phyloP scores from a whole-genome alignment of 106 monocot species.

The Ottelia alismoides region DNA sequence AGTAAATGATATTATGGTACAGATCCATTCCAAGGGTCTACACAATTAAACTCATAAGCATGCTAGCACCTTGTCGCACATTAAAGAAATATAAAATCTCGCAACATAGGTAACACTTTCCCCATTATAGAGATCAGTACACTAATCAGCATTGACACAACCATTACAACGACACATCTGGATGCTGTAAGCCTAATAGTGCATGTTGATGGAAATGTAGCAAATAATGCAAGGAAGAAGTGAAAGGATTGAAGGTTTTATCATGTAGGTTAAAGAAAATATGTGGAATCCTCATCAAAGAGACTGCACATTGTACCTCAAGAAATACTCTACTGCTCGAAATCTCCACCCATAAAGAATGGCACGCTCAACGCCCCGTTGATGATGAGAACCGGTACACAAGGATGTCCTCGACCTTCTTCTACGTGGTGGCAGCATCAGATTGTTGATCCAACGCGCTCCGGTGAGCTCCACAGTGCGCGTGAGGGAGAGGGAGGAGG shows the following conservation, averaged over 20 bases:
- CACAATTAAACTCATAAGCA: conserved; percentile 85
- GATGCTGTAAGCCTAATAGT: conserved; percentile 90
- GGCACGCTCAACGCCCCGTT: no score
- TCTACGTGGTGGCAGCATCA: no score
- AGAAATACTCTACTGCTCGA: no score
- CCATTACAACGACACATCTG: conserved; percentile 85
- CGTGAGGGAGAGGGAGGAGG: no score
- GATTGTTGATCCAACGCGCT: no score
- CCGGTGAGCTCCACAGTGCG: no score
- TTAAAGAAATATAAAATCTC: conserved; percentile 49
- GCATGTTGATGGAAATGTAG: conserved; percentile 64
- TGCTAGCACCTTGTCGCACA: conserved; percentile 88
- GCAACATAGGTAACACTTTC: conserved; percentile 77
- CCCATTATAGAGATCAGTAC: conserved; percentile 75
- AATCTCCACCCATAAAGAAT: no score
- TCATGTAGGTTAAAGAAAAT: no score
- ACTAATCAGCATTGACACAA: conserved; percentile 55
- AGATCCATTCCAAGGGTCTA: conserved; percentile 67
- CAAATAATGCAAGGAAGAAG: conserved; percentile 84
- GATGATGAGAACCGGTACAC: no score
- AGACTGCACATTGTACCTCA: no score
- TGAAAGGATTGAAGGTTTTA: conserved; percentile 47
- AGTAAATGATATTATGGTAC: conserved; percentile 90
- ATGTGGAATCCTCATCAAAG: no score
- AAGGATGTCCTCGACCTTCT: no score